These are phyloP conservation scores for Wickerhamomyces sp. DNA, from an alignment of 1,139 yeast genomes.

Conservation along the genomic window DNA sequence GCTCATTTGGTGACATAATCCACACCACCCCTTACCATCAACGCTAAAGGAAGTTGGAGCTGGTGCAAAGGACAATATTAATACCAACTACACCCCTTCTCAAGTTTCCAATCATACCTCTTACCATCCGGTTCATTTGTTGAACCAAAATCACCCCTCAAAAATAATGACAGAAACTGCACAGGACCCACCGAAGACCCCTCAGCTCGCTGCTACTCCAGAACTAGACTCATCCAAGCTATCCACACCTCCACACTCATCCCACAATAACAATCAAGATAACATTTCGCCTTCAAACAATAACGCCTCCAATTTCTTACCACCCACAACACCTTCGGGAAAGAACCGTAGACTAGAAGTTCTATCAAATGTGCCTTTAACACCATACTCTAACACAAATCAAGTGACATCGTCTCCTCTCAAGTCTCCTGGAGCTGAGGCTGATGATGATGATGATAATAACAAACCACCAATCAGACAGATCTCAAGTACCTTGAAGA, in stretches of 20 bases:
- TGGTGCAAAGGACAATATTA: too few relatives aligned
- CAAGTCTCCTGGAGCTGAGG: constrained; percentile 30
- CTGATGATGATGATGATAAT: constrained; percentile 22
- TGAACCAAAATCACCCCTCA: too few relatives aligned
- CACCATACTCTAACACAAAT: neutral
- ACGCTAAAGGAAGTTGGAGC: too few relatives aligned
- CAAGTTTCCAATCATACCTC: too few relatives aligned
- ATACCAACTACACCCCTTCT: too few relatives aligned
- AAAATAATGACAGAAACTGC: neutral
- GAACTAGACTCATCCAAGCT: neutral
- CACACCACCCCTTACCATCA: too few relatives aligned
- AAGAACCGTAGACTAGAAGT: neutral
- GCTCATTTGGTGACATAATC: too few relatives aligned
- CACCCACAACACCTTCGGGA: neutral
- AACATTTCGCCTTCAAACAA: constrained; percentile 1
- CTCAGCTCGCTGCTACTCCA: neutral
- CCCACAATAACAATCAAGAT: neutral
- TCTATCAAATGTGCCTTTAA: constrained; percentile 2
- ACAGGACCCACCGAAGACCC: neutral
- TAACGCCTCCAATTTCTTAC: neutral
- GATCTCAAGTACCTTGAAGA: constrained; percentile 36
- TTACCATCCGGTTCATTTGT: too few relatives aligned
- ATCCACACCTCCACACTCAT: neutral
- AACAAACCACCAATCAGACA: constrained; percentile 33
- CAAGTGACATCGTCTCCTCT: constrained; percentile 23